phyloP scores from a whole-genome alignment of 1,284 basidiomycete genomes.

The Leccinum subrobustum region DNA sequence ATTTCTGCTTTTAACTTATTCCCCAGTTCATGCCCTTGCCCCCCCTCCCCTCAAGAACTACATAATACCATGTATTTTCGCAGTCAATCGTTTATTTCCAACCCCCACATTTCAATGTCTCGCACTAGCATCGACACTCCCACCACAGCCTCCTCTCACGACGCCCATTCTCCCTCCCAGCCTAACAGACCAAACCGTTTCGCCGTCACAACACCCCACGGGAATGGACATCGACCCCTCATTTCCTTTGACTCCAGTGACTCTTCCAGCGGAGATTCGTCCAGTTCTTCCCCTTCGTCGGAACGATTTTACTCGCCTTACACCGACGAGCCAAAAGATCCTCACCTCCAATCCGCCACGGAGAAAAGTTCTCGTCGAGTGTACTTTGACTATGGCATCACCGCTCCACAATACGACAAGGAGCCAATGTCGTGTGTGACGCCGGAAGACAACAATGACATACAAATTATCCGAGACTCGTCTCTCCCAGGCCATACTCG shows the following conservation, averaged over 20 bases:
- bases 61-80: conserved; percentile 8
- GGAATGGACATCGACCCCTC: background rate
- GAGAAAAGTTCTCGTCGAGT: conserved; percentile 20
- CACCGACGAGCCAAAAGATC: conserved; percentile 11
- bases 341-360: conserved; percentile 1
- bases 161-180: background rate
- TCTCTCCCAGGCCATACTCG: background rate
- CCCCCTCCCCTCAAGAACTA: conserved; percentile 2
- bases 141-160: background rate
- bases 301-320: conserved; percentile 4
- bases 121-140: background rate
- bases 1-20: conserved; percentile 11
- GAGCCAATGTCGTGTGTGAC: conserved; percentile 6
- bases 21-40: conserved; percentile 5
- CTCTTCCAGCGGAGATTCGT: conserved; percentile 6
- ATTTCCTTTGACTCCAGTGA: conserved; percentile 14
- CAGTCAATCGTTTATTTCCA: background rate
- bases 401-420: conserved; percentile 1
- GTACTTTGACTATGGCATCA: conserved; percentile 25
- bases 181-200: background rate
- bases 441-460: background rate
- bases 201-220: background rate
- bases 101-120: conserved; percentile 3
- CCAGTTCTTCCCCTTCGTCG: background rate
- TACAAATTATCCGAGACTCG: background rate